A percentile compares a stretch with the other conserved stretches of the same genome.
These are phyloP conservation scores for Pseudozyma sp. DNA, from an alignment of 1,284 basidiomycete species.

Conservation along the genomic window DNA sequence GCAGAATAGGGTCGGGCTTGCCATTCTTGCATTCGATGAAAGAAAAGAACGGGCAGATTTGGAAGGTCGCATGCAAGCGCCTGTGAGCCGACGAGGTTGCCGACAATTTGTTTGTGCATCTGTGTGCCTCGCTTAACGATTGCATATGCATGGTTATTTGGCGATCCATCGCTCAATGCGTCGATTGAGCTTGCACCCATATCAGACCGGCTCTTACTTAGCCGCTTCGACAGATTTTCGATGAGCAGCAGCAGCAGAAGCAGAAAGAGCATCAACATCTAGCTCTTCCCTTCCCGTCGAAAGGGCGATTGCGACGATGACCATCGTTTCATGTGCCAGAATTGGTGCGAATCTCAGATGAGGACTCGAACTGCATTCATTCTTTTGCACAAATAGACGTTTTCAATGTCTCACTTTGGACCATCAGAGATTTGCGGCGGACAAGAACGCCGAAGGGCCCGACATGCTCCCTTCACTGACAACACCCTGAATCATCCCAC, in stretches of 20 bases:
- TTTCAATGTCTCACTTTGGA: too few relatives aligned
- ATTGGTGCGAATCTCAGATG: too few relatives aligned
- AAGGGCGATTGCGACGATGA: too few relatives aligned
- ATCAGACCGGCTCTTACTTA: neutral
- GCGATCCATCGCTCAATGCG: conserved; percentile 8
- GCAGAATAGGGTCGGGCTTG: too few relatives aligned
- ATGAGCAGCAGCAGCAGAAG: neutral
- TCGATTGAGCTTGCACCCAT: neutral
- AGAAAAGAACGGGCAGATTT: neutral
- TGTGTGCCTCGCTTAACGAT: conserved; percentile 8
- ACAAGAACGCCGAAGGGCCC: too few relatives aligned
- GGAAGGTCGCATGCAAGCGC: neutral
- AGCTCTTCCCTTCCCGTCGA: neutral
- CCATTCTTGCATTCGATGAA: too few relatives aligned
- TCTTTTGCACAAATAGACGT: too few relatives aligned
- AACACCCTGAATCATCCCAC: too few relatives aligned
- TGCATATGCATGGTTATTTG: neutral
- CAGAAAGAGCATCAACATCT: conserved; percentile 1
- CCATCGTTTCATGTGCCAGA: too few relatives aligned
- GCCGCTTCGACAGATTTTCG: neutral
- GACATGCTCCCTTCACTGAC: too few relatives aligned
- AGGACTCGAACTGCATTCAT: too few relatives aligned
- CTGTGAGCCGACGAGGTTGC: conserved; percentile 2
- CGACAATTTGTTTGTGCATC: conserved; percentile 20
- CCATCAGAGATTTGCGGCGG: too few relatives aligned